Evolutionary conservation across 2,329 filamentous ascomycete genomes (phyloP).

Genomic region (Trichophyton rubrum): DNA sequence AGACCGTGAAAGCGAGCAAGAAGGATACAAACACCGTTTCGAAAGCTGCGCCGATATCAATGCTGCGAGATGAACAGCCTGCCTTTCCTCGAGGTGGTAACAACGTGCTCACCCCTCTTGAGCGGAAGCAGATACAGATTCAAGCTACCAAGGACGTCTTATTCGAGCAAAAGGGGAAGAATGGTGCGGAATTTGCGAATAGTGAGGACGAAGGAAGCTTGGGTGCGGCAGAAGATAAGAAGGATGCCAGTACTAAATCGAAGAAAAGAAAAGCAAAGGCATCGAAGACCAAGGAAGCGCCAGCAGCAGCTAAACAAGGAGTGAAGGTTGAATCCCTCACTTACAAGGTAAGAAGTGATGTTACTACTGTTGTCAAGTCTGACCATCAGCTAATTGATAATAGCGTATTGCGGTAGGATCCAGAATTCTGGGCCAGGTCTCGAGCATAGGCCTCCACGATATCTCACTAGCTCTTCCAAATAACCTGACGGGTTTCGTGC

Average conservation of each 20-base stretch:
- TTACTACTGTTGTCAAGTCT: not conserved
- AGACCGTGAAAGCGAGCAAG: not conserved
- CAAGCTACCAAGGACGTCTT: constrained; percentile 86
- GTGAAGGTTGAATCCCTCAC: constrained; percentile 76
- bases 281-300: constrained; percentile 38
- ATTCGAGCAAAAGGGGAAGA: constrained; percentile 63
- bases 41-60: constrained; percentile 23
- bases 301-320: constrained; percentile 36
- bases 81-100: constrained; percentile 87
- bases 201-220: constrained; percentile 15
- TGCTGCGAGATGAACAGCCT: constrained; percentile 64
- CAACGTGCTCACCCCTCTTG: constrained; percentile 78
- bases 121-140: constrained; percentile 91
- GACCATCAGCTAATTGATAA: constrained; percentile 22
- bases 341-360: constrained; percentile 55
- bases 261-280: constrained; percentile 28
- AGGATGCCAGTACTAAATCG: constrained; percentile 34
- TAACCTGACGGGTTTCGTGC: constrained; percentile 78
- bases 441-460: constrained; percentile 65
- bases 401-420: constrained; percentile 76
- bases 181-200: constrained; percentile 35
- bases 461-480: constrained; percentile 78
- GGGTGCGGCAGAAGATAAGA: constrained; percentile 17
- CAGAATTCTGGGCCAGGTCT: constrained; percentile 75
- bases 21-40: constrained; percentile 6